Evolutionary conservation across 306 rosid genomes (phyloP).

Genomic region (Mucuna pruriens): DNA sequence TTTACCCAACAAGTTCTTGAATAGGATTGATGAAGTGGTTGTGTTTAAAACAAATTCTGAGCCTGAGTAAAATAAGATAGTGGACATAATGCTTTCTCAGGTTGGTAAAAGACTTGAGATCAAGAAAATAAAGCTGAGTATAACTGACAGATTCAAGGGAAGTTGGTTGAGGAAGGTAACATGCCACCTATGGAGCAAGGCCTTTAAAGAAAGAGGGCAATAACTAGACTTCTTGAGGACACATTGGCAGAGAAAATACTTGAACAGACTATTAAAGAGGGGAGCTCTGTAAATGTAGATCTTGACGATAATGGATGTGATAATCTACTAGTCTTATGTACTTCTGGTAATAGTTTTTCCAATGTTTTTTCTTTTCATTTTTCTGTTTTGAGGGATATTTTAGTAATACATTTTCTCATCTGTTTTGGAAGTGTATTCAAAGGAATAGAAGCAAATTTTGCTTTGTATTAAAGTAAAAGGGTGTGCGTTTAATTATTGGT

Average conservation of each 20-base stretch:
- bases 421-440: too few relatives aligned
- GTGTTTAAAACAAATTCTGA: background rate
- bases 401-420: background rate
- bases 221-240: background rate
- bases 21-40: background rate
- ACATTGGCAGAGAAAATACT: background rate
- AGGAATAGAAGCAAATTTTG: background rate
- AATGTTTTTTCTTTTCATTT: too few relatives aligned
- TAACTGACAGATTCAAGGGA: background rate
- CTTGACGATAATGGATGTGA: background rate
- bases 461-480: too few relatives aligned
- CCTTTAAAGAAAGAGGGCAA: background rate
- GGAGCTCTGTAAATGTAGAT: background rate
- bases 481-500: too few relatives aligned
- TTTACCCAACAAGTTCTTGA: too few relatives aligned
- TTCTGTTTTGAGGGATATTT: background rate
- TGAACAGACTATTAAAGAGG: background rate
- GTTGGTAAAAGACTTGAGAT: background rate
- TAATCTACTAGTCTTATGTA: background rate
- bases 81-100: background rate
- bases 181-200: background rate
- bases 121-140: background rate
- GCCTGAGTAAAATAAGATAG: background rate
- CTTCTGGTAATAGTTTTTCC: background rate
- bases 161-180: background rate